Evolutionary conservation across 1,284 basidiomycete genomes (phyloP).

Genomic region (Porogramme epimiltina): DNA sequence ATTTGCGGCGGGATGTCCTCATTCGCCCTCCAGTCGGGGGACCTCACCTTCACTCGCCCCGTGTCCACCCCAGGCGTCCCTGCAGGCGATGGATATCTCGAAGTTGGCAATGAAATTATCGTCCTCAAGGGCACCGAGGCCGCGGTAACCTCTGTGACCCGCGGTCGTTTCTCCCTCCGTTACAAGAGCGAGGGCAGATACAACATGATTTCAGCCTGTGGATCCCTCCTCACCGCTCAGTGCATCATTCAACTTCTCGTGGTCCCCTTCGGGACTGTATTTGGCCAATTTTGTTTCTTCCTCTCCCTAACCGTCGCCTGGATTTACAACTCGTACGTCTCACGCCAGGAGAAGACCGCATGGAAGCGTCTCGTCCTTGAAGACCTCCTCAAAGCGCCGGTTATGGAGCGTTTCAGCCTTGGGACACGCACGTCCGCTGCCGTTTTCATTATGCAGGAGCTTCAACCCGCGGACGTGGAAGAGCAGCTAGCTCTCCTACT

Average conservation of each 20-base stretch:
- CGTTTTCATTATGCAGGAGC: slow-evolving; percentile 19
- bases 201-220: background rate
- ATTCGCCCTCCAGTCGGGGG: slow-evolving; percentile 8
- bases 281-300: slow-evolving; percentile 19
- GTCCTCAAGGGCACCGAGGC: slow-evolving; percentile 16
- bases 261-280: slow-evolving; percentile 12
- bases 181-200: slow-evolving; percentile 8
- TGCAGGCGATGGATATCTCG: slow-evolving; percentile 19
- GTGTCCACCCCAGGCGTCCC: slow-evolving; percentile 12
- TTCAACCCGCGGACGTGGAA: slow-evolving; percentile 16
- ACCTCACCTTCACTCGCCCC: slow-evolving; percentile 21
- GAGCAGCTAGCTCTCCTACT: slow-evolving; percentile 19
- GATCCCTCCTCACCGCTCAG: slow-evolving; percentile 10
- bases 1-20: slow-evolving; percentile 14
- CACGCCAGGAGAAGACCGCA: slow-evolving; percentile 9
- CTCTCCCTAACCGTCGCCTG: slow-evolving; percentile 11
- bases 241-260: slow-evolving; percentile 14
- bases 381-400: slow-evolving; percentile 11
- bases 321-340: slow-evolving; percentile 12
- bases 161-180: slow-evolving; percentile 19
- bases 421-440: slow-evolving; percentile 18
- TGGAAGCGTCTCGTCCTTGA: slow-evolving; percentile 13
- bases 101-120: slow-evolving; percentile 14
- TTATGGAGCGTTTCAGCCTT: slow-evolving; percentile 14
- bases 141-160: slow-evolving; percentile 15